Evolutionary conservation across 805 yeast genomes (phyloP).

Genomic region (Kazachstania africana): DNA sequence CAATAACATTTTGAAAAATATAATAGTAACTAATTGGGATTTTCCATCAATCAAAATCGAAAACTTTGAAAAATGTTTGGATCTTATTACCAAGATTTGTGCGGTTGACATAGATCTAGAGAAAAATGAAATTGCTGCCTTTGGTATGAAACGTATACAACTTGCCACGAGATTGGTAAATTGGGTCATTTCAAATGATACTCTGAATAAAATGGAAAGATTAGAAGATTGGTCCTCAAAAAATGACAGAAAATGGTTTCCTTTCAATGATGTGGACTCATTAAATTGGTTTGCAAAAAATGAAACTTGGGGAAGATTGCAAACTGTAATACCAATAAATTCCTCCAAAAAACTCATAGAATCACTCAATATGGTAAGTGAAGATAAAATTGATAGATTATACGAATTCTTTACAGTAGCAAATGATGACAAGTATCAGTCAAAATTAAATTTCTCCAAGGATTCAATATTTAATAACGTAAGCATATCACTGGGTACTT

Average conservation of each 20-base stretch:
- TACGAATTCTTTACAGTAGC: too few relatives aligned
- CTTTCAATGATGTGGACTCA: slow-evolving; percentile 17
- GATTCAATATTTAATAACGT: slow-evolving; percentile 6
- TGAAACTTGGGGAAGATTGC: slow-evolving; percentile 18
- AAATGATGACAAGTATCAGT: too few relatives aligned
- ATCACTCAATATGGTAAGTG: slow-evolving; percentile 1
- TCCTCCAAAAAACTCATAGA: background rate
- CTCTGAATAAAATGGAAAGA: background rate
- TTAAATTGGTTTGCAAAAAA: slow-evolving; percentile 19
- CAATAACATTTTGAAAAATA: slow-evolving; percentile 19
- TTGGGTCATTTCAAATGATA: slow-evolving; percentile 11
- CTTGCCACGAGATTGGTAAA: slow-evolving; percentile 16
- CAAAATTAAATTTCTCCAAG: background rate
- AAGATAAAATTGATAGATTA: slow-evolving; percentile 10
- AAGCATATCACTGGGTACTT: slow-evolving; percentile 20
- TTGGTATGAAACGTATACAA: slow-evolving; percentile 18
- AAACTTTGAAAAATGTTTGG: too few relatives aligned
- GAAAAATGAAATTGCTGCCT: slow-evolving; percentile 13
- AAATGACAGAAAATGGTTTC: slow-evolving; percentile 9
- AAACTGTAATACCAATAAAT: slow-evolving; percentile 2
- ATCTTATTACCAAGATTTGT: slow-evolving; percentile 3
- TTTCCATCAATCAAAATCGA: background rate
- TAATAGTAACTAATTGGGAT: slow-evolving; percentile 3
- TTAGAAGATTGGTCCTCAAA: slow-evolving; percentile 1
- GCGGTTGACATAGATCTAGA: slow-evolving; percentile 6